Base-by-base conservation (phyloP, 352 stramenopile genomes). In the Phytophthora constricta region DNA sequence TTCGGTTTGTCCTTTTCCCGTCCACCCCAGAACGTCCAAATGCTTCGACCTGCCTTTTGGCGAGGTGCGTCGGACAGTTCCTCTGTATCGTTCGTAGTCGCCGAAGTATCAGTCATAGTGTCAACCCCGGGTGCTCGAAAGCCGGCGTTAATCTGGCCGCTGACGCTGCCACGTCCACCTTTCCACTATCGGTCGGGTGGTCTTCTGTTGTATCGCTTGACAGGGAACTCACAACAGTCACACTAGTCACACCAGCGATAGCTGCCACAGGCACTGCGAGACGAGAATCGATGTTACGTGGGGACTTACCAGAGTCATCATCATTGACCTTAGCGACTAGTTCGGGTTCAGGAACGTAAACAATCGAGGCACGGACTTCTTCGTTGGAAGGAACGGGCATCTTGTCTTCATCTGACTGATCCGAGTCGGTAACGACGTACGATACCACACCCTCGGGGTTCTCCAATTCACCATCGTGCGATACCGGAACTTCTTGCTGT, bases 21-120 rank as follows among this genome's bases (percentile, higher is more conserved):
- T 33, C 27, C 49, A 5, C 50, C 67, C 67, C 67, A 68, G 50
- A 75, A 75, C 28, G 54, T 65, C 67, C 67, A 72, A 51, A 75
- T 68, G 23, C 62, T 75, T 14, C 66, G 66, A 2, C 46, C 62
- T 46, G 50, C 49, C 25, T 75, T 72, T 5, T 61, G 61, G 7
- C 51, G 60, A 13, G 68, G 47, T 17, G 26, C 28, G 2, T 17
- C 53, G 4, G 51, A 61, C 20, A 42, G 27, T 9, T 54, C 45
- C 37, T 61, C 63, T 1, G 28, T 49, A 13, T 63, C 48, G 22
- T 62, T 57, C 13, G 39, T 51, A 31, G 41, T 19, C 39, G 31
- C 33, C 10, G 42, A 33, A 8, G 28, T 55, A 14, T 49, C 33
- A 8, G 58, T 28, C n/a, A n/a, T n/a, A 2, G 26, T 54, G 5